Conservation (phyloP, 192 early-diverging fungal genomes). For the Jimgerdemannia flammicorona region DNA sequence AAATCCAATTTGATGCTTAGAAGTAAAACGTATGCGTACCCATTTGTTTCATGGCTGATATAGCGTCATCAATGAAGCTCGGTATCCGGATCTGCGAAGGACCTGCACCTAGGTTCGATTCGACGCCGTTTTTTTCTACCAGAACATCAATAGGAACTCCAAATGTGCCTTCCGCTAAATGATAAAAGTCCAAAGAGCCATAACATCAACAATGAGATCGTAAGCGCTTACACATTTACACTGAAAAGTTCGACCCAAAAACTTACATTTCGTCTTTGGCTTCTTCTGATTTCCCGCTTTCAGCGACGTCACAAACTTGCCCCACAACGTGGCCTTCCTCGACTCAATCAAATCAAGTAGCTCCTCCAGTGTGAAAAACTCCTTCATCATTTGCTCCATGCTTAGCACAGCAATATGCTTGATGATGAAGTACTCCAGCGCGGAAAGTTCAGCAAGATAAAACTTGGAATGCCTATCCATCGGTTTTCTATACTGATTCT, state of each 20-base stretch:
- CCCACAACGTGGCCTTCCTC: constrained; percentile 75
- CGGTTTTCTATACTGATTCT: no score
- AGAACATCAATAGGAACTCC: constrained; percentile 84
- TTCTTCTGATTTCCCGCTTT: constrained; percentile 46
- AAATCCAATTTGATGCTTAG: not conserved
- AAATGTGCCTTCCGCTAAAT: constrained; percentile 73
- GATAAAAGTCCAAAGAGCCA: constrained; percentile 2
- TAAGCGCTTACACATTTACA: not conserved
- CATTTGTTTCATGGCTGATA: constrained; percentile 71
- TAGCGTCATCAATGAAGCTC: constrained; percentile 78
- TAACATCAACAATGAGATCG: no score
- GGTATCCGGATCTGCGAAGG: constrained; percentile 75
- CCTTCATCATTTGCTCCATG: constrained; percentile 67
- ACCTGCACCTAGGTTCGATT: constrained; percentile 66
- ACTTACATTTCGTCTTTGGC: constrained; percentile 50
- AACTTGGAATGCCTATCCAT: not conserved
- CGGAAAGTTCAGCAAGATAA: constrained; percentile 64
- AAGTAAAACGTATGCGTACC: constrained; percentile 36
- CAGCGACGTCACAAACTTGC: constrained; percentile 59
- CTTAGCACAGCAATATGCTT: constrained; percentile 79
- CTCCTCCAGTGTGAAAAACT: constrained; percentile 67
- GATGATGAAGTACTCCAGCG: constrained; percentile 79
- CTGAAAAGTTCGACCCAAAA: not conserved
- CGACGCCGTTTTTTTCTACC: constrained; percentile 79
- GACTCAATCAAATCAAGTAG: constrained; percentile 73